phyloP scores from a whole-genome alignment of 768 basidiomycete genomes.

The Coprinopsis cinerea region DNA sequence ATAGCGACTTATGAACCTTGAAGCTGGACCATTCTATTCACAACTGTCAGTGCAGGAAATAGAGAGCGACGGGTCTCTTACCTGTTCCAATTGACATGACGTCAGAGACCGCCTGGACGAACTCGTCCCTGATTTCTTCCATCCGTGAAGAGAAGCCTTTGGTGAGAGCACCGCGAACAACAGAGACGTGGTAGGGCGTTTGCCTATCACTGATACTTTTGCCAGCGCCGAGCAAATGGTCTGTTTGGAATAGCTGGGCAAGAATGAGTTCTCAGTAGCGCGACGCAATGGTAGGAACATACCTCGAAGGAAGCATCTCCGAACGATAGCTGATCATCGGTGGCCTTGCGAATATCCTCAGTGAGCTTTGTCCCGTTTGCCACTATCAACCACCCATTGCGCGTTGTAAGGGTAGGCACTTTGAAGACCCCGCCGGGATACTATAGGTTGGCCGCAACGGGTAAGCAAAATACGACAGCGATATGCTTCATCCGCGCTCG shows the following conservation, averaged over 20 bases:
- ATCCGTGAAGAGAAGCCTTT: too few relatives aligned
- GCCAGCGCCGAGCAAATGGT: not conserved
- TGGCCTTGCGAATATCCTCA: constrained; percentile 34
- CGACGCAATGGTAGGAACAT: not conserved
- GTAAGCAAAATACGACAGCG: not conserved
- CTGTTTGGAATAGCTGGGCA: not conserved
- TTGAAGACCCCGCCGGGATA: constrained; percentile 5
- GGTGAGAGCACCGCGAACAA: too few relatives aligned
- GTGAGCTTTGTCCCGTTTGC: constrained; percentile 22
- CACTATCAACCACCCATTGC: constrained; percentile 33
- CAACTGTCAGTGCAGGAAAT: too few relatives aligned
- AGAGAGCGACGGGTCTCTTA: too few relatives aligned
- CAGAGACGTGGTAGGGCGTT: too few relatives aligned
- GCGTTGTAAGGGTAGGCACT: not conserved
- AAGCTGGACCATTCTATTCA: too few relatives aligned
- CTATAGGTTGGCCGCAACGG: constrained; percentile 1
- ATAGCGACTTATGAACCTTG: not conserved
- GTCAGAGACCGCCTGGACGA: too few relatives aligned
- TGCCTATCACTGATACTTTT: too few relatives aligned
- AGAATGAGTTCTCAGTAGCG: not conserved
- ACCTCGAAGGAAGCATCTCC: constrained; percentile 21
- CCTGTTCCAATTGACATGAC: too few relatives aligned
- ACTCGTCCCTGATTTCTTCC: too few relatives aligned
- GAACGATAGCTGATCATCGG: constrained; percentile 33
- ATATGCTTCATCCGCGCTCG: not conserved